A percentile compares a stretch with the other conserved stretches of the same genome.
Conservation (phyloP, 305 asterid genomes). For the Solanum chacoense region DNA sequence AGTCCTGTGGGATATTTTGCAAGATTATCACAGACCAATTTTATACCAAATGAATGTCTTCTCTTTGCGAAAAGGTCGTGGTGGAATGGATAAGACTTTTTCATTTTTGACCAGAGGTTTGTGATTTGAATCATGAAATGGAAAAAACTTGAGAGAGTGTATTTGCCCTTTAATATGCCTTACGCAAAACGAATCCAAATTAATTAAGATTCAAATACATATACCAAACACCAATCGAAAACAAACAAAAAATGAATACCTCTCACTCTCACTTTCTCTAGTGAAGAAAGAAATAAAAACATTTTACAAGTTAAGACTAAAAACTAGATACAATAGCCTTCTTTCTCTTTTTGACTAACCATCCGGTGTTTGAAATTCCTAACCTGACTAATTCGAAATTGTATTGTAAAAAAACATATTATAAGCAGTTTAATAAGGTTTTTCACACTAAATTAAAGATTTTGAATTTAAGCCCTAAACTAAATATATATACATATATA, state of each 20-base stretch:
- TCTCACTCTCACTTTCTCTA: background rate
- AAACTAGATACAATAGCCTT: background rate
- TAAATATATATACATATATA: too few species aligned
- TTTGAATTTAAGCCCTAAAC: too few species aligned
- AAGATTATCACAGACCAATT: background rate
- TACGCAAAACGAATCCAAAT: background rate
- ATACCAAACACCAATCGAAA: background rate
- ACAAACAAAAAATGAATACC: background rate
- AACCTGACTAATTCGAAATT: background rate
- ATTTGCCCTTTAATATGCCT: fast-evolving
- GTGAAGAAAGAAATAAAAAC: background rate
- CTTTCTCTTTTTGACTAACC: background rate
- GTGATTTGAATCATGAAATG: fast-evolving
- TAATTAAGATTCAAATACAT: background rate
- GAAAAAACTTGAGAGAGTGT: too few species aligned
- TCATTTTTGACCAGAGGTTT: background rate
- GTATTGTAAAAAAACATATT: fast-evolving
- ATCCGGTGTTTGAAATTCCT: fast-evolving
- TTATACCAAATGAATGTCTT: background rate
- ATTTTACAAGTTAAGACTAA: background rate
- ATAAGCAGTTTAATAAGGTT: too few species aligned
- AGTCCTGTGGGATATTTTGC: background rate
- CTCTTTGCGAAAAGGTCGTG: background rate
- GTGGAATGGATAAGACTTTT: background rate
- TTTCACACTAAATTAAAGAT: too few species aligned